Conservation (phyloP, 2,329 filamentous ascomycete species). For the Cladosporium phlei region DNA sequence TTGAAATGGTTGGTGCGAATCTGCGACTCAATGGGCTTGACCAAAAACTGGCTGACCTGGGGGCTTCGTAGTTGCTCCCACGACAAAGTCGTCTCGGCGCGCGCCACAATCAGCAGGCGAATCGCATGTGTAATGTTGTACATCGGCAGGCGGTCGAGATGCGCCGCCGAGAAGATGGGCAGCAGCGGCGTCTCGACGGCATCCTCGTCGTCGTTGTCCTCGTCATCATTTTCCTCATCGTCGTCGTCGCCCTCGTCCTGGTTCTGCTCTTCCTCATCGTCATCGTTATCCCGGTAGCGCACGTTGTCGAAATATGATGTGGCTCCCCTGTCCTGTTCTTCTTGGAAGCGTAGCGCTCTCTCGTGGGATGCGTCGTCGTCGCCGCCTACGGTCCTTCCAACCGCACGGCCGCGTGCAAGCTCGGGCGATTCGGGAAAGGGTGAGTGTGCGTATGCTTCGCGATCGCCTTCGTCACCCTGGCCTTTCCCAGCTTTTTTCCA, state of each 20-base stretch:
- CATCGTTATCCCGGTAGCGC: conserved; percentile 1
- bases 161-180: conserved; percentile 74
- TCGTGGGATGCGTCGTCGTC: conserved; percentile 16
- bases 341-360: not conserved
- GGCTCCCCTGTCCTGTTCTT: not conserved
- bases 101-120: conserved; percentile 73
- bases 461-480: conserved; percentile 2
- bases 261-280: conserved; percentile 28
- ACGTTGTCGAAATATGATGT: conserved; percentile 19
- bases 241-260: conserved; percentile 31
- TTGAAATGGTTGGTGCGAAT: conserved; percentile 80
- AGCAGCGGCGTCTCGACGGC: conserved; percentile 52
- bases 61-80: conserved; percentile 97
- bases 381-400: conserved; percentile 18
- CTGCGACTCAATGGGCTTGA: conserved; percentile 92
- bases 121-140: conserved; percentile 90
- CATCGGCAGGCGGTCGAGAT: conserved; percentile 78
- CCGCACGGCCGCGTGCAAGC: conserved; percentile 23
- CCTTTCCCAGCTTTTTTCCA: conserved; percentile 11
- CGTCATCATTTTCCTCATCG: conserved; percentile 37
- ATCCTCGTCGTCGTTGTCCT: conserved; percentile 41
- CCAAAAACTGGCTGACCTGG: conserved; percentile 88
- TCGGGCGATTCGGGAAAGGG: conserved; percentile 23
- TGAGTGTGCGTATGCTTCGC: conserved; percentile 13
- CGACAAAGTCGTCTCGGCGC: conserved; percentile 84